Conservation (phyloP, 495 filamentous ascomycete genomes). For the Corynascus novoguineensis region DNA sequence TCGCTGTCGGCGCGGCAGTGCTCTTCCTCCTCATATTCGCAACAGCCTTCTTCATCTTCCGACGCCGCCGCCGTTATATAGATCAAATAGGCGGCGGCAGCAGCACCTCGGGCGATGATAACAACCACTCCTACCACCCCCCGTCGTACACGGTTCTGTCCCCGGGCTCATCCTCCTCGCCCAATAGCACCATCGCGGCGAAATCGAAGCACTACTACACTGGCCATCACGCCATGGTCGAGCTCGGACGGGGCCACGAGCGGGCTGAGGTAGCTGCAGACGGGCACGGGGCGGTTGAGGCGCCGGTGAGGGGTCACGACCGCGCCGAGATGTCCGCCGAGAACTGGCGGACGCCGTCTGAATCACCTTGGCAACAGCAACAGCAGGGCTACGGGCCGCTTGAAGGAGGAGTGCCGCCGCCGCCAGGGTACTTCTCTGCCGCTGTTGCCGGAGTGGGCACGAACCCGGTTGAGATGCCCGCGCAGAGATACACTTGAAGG, state of each 20-base stretch:
- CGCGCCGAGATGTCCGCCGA: neutral
- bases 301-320: neutral
- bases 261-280: neutral
- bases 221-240: neutral
- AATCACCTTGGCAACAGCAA: too few relatives aligned
- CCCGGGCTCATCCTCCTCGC: neutral
- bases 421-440: neutral
- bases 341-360: neutral
- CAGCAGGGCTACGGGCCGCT: neutral
- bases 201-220: neutral
- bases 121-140: neutral
- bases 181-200: neutral
- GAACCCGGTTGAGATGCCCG: slow-evolving; percentile 9
- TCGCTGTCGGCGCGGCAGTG: slow-evolving; percentile 14
- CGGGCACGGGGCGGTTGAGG: neutral
- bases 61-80: neutral
- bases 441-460: too few relatives aligned
- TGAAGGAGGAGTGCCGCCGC: neutral
- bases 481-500: neutral
- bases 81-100: neutral
- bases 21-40: slow-evolving; percentile 14
- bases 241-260: neutral
- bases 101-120: neutral
- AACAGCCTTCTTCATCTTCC: slow-evolving; percentile 15
- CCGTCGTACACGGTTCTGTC: neutral